These are phyloP conservation scores for Pulicaria dysenterica DNA, from an alignment of 129 eudicot genomes.

Conservation along the genomic window DNA sequence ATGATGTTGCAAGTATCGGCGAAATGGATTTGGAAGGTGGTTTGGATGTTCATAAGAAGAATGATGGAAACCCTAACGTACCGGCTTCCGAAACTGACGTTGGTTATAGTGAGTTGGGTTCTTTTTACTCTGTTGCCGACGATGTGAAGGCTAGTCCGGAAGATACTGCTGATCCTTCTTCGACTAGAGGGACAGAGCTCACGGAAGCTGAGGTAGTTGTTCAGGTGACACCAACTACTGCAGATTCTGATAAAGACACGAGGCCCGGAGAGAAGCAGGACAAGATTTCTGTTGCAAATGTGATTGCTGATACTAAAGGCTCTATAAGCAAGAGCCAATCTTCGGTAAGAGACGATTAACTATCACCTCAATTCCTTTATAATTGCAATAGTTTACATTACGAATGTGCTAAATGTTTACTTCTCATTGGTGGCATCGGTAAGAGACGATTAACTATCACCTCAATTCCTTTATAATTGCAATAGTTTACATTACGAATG, in stretches of 20 bases:
- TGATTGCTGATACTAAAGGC: slow-evolving; percentile 6
- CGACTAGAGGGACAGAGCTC: not conserved
- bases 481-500: not conserved
- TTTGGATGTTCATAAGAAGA: slow-evolving; percentile 1
- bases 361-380: not conserved
- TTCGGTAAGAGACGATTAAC: slow-evolving; percentile 18
- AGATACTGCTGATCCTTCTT: not conserved
- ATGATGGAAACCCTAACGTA: slow-evolving; percentile 18
- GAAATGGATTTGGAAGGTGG: slow-evolving; percentile 7
- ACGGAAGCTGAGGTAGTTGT: slow-evolving; percentile 13
- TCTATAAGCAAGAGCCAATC: slow-evolving; percentile 25
- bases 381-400: not conserved
- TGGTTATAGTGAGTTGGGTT: slow-evolving; percentile 10
- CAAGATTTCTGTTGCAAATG: slow-evolving; percentile 18
- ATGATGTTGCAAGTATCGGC: slow-evolving; percentile 20
- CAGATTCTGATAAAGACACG: slow-evolving; percentile 13
- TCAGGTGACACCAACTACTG: slow-evolving; percentile 18
- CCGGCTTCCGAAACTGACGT: not conserved
- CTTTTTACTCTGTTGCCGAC: slow-evolving; percentile 6
- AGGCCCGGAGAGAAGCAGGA: slow-evolving; percentile 15
- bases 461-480: not conserved
- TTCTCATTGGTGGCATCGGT: slow-evolving; percentile 21
- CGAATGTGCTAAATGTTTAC: not conserved
- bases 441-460: not conserved
- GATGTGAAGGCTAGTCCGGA: slow-evolving; percentile 9